Base-by-base conservation (phyloP, 1,284 basidiomycete genomes). In the Tylopilus sp. region DNA sequence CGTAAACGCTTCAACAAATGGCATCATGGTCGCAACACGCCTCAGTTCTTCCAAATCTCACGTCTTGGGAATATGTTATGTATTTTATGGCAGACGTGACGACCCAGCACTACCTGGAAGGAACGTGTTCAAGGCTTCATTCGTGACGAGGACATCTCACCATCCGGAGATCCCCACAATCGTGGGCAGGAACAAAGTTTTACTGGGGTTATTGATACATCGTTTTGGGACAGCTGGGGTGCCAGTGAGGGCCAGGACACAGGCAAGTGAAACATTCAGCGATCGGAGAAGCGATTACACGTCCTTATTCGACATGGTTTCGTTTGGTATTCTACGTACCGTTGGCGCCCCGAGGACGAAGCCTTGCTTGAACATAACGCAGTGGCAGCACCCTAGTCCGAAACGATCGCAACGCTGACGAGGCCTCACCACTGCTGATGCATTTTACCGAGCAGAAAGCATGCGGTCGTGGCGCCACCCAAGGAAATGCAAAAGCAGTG, bases 361-460 rank as follows among this genome's bases (percentile, higher is more conserved):
- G n/a, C 18, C 19, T 18, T 18, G 31, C 28, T 34, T 30, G 26
- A 36, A 40, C n/a, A 30, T 13, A 35, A 34, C 25, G 6, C 39
- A 7, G 1, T 30, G 2, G 16, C 5, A 2, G 28, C n/a, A 21
- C 23, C 18, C 18, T 52, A 46, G 26, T 44, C 56, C 25, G 40
- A 33, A 30, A 33, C 50, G 26, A 57, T 49, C 11, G 53, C 49
- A 12, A 57, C 46, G 30, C 56, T 51, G 21, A 42, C 49, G 18
- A 62, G 49, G n/a, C 62, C 58, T 46, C 49, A 63, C 56, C 60
- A 54, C 18, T 35, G 39, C 1, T 29, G 35, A 6, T 49, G 6
- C 31, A 41, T 44, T 34, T 52, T 46, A n/a, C 59, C 48, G 7
- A 60, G 26, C 8, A 63, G 38, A 21, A 59, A 53, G 23, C 61